phyloP scores from a whole-genome alignment of 192 early-diverging fungal genomes.

The Spinellus fusiger region DNA sequence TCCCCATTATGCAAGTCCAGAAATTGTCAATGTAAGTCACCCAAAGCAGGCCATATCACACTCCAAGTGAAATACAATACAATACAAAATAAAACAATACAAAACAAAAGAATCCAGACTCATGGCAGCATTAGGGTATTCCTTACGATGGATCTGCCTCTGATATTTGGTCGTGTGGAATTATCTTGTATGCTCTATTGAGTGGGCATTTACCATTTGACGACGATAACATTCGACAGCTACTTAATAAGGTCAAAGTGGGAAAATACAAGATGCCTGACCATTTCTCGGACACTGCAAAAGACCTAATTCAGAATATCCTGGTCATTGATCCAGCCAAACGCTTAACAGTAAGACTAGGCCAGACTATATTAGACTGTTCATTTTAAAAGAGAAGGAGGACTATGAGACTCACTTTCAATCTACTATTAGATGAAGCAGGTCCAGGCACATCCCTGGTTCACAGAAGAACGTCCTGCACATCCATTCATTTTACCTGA shows the following conservation, averaged over 20 bases:
- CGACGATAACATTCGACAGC: conserved; percentile 61
- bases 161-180: conserved; percentile 72
- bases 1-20: conserved; percentile 69
- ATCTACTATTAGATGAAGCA: conserved; percentile 39
- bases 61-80: too few relatives aligned
- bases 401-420: too few relatives aligned
- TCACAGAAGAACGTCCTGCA: conserved; percentile 23
- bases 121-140: conserved; percentile 35
- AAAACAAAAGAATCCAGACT: not conserved
- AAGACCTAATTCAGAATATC: conserved; percentile 34
- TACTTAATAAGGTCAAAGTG: conserved; percentile 49
- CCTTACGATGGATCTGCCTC: conserved; percentile 59
- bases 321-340: conserved; percentile 32
- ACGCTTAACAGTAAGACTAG: conserved; percentile 39
- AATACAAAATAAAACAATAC: not conserved
- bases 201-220: conserved; percentile 72
- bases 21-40: conserved; percentile 54
- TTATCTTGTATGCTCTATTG: conserved; percentile 69
- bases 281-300: conserved; percentile 26
- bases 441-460: conserved; percentile 57
- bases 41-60: too few relatives aligned
- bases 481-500: conserved; percentile 12
- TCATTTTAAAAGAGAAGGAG: not conserved
- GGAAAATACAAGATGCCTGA: conserved; percentile 36
- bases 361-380: not conserved